Conservation (phyloP, 2,329 filamentous ascomycete species). For the Pezicula neosporulosa region DNA sequence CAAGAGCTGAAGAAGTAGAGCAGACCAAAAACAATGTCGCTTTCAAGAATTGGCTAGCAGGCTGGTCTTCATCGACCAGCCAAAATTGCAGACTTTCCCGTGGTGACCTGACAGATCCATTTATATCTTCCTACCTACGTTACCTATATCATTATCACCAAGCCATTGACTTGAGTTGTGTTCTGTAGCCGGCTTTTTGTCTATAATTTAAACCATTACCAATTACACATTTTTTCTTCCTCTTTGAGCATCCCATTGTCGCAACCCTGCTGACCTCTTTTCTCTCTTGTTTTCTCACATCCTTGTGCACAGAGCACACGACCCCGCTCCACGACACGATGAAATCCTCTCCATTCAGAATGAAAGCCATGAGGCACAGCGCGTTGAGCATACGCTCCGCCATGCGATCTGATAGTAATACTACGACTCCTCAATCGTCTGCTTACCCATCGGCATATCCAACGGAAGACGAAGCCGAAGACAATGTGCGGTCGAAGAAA, state of each 20-base stretch:
- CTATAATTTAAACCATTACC: constrained; percentile 12
- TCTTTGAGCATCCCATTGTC: neutral
- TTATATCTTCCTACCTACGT: too few relatives aligned
- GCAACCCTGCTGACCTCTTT: neutral
- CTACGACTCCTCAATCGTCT: constrained; percentile 13
- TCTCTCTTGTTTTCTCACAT: neutral
- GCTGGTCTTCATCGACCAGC: constrained; percentile 22
- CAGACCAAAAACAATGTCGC: constrained; percentile 37
- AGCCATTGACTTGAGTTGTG: neutral
- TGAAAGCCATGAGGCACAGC: neutral
- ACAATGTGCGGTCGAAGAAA: neutral
- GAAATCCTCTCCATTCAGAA: neutral
- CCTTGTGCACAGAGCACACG: neutral
- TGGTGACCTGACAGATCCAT: constrained; percentile 26
- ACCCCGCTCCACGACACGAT: neutral
- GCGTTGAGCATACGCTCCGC: neutral
- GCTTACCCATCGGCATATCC: constrained; percentile 20
- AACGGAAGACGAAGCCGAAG: constrained; percentile 20
- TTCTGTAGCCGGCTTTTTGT: constrained; percentile 8
- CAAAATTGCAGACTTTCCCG: constrained; percentile 26
- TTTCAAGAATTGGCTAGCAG: constrained; percentile 31
- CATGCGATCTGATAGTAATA: neutral
- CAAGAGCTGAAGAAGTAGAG: constrained; percentile 53
- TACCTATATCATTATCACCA: neutral
- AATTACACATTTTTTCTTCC: neutral